Percentiles rank a stretch among this genome's conserved stretches.
Evolutionary conservation across 495 filamentous ascomycete genomes (phyloP).

Genomic region (Echria macrotheca): DNA sequence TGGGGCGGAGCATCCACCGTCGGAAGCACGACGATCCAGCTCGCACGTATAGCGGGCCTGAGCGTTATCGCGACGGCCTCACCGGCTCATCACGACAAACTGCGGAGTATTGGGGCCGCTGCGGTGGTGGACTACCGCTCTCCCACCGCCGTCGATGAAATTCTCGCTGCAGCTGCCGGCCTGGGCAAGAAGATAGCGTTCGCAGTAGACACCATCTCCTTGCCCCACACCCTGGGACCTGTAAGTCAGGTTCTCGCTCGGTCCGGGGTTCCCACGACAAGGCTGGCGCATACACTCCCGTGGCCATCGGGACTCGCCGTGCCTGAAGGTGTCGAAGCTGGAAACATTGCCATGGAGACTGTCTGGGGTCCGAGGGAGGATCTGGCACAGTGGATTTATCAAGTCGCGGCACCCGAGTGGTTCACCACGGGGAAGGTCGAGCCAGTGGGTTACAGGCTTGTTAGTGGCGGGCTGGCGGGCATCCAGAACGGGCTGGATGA

Average conservation of each 20-base stretch:
- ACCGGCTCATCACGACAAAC: slow-evolving; percentile 47
- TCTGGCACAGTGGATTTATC: slow-evolving; percentile 31
- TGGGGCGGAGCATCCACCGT: slow-evolving; percentile 57
- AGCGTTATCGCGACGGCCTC: slow-evolving; percentile 53
- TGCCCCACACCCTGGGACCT: neutral
- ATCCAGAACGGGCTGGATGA: slow-evolving; percentile 40
- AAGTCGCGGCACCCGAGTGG: slow-evolving; percentile 31
- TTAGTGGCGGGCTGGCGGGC: slow-evolving; percentile 35
- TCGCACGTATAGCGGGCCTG: slow-evolving; percentile 52
- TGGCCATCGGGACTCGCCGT: neutral
- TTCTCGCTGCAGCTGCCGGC: slow-evolving; percentile 25
- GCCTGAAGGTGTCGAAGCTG: slow-evolving; percentile 11
- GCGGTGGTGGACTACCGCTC: slow-evolving; percentile 55
- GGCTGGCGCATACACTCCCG: neutral
- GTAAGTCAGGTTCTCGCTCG: neutral
- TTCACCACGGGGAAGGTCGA: slow-evolving; percentile 24
- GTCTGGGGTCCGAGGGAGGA: slow-evolving; percentile 21
- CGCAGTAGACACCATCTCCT: neutral
- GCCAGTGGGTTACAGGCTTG: slow-evolving; percentile 27
- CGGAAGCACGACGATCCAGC: slow-evolving; percentile 57
- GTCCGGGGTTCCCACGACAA: neutral
- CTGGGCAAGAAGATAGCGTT: slow-evolving; percentile 20
- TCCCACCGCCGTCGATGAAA: slow-evolving; percentile 24
- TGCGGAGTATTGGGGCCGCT: slow-evolving; percentile 49
- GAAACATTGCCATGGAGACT: slow-evolving; percentile 14